These are phyloP conservation scores for Mucor saturninus DNA, from an alignment of 371 early-diverging fungal genomes.

Conservation along the genomic window DNA sequence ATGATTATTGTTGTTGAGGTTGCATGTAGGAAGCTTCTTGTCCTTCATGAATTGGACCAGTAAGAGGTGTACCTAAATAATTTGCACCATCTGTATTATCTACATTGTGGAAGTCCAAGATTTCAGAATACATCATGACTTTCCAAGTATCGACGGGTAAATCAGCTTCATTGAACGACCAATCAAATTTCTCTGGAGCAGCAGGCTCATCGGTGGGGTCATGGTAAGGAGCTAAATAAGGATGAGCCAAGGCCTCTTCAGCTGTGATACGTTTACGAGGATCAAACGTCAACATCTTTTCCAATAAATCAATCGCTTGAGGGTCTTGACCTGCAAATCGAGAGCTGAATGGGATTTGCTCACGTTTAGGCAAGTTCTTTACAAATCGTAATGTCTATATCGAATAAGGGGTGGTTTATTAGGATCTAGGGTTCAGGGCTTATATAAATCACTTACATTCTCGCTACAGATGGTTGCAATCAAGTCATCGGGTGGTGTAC, in stretches of 20 bases:
- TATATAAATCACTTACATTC: constrained; percentile 59
- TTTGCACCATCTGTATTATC: constrained; percentile 44
- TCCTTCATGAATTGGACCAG: constrained; percentile 44
- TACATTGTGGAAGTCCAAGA: constrained; percentile 70
- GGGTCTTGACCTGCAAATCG: constrained; percentile 54
- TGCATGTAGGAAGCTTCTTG: constrained; percentile 41
- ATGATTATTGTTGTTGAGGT: constrained; percentile 1
- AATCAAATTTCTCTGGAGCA: constrained; percentile 86
- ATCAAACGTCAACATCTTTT: constrained; percentile 92
- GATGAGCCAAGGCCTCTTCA: constrained; percentile 84
- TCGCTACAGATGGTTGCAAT: constrained; percentile 92
- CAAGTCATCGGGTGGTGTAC: constrained; percentile 94
- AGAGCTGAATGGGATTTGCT: constrained; percentile 79
- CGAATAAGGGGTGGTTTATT: too few species aligned
- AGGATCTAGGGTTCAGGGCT: too few species aligned
- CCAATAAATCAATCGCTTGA: constrained; percentile 87
- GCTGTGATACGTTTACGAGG: constrained; percentile 92
- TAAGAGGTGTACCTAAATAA: constrained; percentile 46
- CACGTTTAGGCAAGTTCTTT: constrained; percentile 81
- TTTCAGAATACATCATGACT: constrained; percentile 77
- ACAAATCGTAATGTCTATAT: constrained; percentile 88
- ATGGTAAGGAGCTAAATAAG: constrained; percentile 90
- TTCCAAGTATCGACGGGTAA: constrained; percentile 90
- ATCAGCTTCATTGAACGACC: constrained; percentile 94
- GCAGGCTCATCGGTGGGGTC: constrained; percentile 92